These are phyloP conservation scores for Zangia roseola DNA, from an alignment of 768 basidiomycete species.

Conservation along the genomic window DNA sequence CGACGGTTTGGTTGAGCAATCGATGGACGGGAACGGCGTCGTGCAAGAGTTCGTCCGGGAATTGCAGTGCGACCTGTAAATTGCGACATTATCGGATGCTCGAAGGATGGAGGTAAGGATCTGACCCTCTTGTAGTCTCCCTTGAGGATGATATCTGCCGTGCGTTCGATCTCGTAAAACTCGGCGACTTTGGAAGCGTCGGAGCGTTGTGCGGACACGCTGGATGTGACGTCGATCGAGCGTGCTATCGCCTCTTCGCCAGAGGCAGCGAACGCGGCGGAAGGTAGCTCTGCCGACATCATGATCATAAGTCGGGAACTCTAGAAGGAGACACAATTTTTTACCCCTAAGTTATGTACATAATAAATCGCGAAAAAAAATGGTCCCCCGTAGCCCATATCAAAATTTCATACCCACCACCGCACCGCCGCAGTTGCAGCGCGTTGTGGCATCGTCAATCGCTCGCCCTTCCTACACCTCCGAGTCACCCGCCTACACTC, in stretches of 20 bases:
- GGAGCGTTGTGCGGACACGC: conserved; percentile 33
- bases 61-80: conserved; percentile 82
- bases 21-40: conserved; percentile 85
- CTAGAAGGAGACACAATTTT: no score
- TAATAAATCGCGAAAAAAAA: no score
- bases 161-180: conserved; percentile 75
- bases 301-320: neutral
- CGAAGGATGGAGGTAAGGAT: neutral
- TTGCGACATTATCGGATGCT: neutral
- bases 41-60: conserved; percentile 89
- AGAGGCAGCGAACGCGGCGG: conserved; percentile 48
- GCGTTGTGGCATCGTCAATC: no score
- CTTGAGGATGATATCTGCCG: conserved; percentile 54
- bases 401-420: no score
- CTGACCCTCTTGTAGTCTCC: conserved; percentile 72
- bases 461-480: no score
- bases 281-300: conserved; percentile 14
- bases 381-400: no score
- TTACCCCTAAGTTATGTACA: no score
- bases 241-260: conserved; percentile 65
- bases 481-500: no score
- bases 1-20: conserved; percentile 52
- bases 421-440: no score
- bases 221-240: conserved; percentile 46
- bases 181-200: conserved; percentile 47